Conservation (phyloP, 805 yeast genomes). For the Saccharomycopsis fermentans region DNA sequence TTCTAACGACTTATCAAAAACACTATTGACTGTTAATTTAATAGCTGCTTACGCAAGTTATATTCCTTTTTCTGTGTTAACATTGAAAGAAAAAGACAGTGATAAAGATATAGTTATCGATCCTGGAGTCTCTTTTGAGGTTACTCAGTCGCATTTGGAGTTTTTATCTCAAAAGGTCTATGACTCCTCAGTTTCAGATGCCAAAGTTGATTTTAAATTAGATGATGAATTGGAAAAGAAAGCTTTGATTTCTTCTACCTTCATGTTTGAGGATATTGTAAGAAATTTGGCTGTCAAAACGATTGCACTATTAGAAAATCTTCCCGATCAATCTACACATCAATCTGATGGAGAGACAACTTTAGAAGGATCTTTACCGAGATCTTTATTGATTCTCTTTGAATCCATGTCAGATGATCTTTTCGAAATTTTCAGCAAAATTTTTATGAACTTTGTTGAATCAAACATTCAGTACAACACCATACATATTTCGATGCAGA, state of each 20-base stretch:
- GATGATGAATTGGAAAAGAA: slow-evolving; percentile 35
- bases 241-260: slow-evolving; percentile 66
- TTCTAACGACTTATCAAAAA: slow-evolving; percentile 71
- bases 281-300: slow-evolving; percentile 46
- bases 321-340: slow-evolving; percentile 49
- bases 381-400: slow-evolving; percentile 36
- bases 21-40: slow-evolving; percentile 56
- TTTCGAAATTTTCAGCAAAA: slow-evolving; percentile 31
- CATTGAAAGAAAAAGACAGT: slow-evolving; percentile 26
- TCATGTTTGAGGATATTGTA: slow-evolving; percentile 54
- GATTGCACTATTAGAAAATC: slow-evolving; percentile 54
- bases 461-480: slow-evolving; percentile 48
- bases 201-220: slow-evolving; percentile 25
- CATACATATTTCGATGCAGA: slow-evolving; percentile 57
- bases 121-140: slow-evolving; percentile 35
- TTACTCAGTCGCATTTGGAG: slow-evolving; percentile 55
- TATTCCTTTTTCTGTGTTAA: slow-evolving; percentile 60
- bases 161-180: slow-evolving; percentile 38
- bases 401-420: slow-evolving; percentile 54
- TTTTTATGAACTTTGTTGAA: slow-evolving; percentile 45
- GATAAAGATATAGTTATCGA: slow-evolving; percentile 22
- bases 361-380: slow-evolving; percentile 30
- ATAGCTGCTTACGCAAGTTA: slow-evolving; percentile 62
- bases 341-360: slow-evolving; percentile 37
- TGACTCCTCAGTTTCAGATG: slow-evolving; percentile 21